Evolutionary conservation across 805 yeast genomes (phyloP), one percentile per base, ranked within the genome.

Genomic region (Hanseniaspora singularis): DNA sequence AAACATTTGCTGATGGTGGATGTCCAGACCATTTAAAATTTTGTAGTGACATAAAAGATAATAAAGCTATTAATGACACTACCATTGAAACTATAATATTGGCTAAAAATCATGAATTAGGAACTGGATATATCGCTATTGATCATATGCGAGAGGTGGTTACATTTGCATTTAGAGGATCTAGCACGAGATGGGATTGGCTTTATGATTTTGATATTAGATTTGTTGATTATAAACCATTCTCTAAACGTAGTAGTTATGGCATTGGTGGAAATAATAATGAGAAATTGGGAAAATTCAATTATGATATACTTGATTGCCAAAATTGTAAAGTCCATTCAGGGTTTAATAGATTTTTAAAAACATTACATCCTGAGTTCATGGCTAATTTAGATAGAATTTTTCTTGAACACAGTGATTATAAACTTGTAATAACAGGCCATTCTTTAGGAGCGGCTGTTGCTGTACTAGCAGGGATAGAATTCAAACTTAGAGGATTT

Each of bases 371-470:
- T 40, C 61, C 56, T 2, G 53, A 60, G 10, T 64, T 71, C 28
- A 56, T 72, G 30, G 52, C 61, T 9, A 60, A 55, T 7, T 62
- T 78, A 1, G 54, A 61, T 12, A 51, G 53, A 1, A 54, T 70
- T 16, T 57, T 63, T 18, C 49, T 58, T 10, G 54, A 64, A 16
- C 61, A 70, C 54, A 73, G 76, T 0, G 69, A 67, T 20, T 79
- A 76, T 56, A 57, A 65, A 18, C 49, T 81, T 4, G 67, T 72
- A 1, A 67, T 79, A 1, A 65, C 77, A 1, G 94, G 94, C 0
- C 94, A 84, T 60, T 83, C 92, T 0, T 61, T 83, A 34, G 88
- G 87, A 3, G 94, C 79, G 6, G 87, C 88, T 0, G 59, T 80
- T 43, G 79, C 87, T 1, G 61, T 69, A 3, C 61, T 83, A 28